Conservation (phyloP, 75 land plant species). For the Pinus tabuliformis region DNA sequence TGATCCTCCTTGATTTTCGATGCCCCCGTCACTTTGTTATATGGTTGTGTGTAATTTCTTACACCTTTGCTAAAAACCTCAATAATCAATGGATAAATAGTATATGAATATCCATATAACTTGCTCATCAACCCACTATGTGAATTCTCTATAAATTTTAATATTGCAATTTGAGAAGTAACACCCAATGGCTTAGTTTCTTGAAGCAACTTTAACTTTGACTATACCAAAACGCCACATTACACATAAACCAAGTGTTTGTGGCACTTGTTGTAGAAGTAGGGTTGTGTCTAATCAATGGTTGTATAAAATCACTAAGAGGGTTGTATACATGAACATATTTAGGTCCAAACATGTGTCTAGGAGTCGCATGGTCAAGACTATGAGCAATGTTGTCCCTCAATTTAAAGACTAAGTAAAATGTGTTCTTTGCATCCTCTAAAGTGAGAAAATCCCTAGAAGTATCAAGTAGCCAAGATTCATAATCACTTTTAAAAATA, state of each 20-base stretch:
- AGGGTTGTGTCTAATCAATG: not conserved
- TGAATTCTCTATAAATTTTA: slow-evolving; percentile 13
- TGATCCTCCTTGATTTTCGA: slow-evolving; percentile 25
- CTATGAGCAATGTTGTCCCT: not conserved
- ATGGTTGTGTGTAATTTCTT: slow-evolving; percentile 15
- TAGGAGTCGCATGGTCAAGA: not conserved
- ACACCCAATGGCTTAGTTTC: slow-evolving; percentile 65
- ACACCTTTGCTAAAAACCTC: slow-evolving; percentile 8
- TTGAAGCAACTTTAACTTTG: slow-evolving; percentile 81
- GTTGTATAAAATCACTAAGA: not conserved
- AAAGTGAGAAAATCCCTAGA: not conserved
- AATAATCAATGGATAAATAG: slow-evolving; percentile 8
- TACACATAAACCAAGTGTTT: slow-evolving; percentile 1
- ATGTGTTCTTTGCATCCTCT: not conserved
- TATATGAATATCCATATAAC: slow-evolving; percentile 8
- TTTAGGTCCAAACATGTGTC: not conserved
- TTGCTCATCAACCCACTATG: not conserved
- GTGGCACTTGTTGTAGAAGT: not conserved
- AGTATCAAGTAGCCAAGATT: not conserved
- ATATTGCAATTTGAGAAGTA: slow-evolving; percentile 10
- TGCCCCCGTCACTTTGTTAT: slow-evolving; percentile 12
- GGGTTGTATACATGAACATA: not conserved
- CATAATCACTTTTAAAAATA: not conserved
- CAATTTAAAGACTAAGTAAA: not conserved
- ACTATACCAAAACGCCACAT: slow-evolving; percentile 49